phyloP scores from a whole-genome alignment of 2,329 filamentous ascomycete genomes.

The Cryphonectria parasitica region DNA sequence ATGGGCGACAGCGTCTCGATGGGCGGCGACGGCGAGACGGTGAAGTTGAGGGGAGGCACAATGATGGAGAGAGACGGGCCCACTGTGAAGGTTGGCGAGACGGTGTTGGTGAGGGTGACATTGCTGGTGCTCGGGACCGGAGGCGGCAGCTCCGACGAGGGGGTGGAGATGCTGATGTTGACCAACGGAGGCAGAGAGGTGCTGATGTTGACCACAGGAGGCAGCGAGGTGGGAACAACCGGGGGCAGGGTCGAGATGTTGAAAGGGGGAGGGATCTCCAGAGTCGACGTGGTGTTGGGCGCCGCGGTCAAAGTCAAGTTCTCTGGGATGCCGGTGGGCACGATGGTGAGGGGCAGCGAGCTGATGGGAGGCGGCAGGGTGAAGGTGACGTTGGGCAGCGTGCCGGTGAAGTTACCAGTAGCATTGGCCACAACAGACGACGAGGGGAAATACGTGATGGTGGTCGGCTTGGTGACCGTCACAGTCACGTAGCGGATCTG shows the following conservation, averaged over 20 bases:
- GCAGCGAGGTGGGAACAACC: neutral
- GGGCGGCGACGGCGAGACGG: neutral
- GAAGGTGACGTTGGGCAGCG: conserved; percentile 9
- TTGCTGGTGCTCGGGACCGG: neutral
- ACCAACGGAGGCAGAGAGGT: neutral
- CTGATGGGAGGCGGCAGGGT: neutral
- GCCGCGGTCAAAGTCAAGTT: neutral
- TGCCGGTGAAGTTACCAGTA: conserved; percentile 1
- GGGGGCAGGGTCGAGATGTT: neutral
- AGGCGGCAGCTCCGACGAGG: neutral
- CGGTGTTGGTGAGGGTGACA: neutral
- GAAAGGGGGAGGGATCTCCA: neutral
- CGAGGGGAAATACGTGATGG: conserved; percentile 7
- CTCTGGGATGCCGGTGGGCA: neutral
- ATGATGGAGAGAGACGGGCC: neutral
- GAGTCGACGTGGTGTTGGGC: neutral
- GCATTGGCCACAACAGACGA: neutral
- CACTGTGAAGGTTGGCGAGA: neutral
- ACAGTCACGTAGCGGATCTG: conserved; percentile 14
- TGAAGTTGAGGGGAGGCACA: neutral
- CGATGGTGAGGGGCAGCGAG: neutral
- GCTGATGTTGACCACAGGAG: neutral
- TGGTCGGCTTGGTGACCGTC: conserved; percentile 12
- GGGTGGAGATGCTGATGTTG: neutral
- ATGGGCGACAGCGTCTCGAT: neutral